Conservation (phyloP, 257 asterid genomes). For the Galeopsis tetrahit region DNA sequence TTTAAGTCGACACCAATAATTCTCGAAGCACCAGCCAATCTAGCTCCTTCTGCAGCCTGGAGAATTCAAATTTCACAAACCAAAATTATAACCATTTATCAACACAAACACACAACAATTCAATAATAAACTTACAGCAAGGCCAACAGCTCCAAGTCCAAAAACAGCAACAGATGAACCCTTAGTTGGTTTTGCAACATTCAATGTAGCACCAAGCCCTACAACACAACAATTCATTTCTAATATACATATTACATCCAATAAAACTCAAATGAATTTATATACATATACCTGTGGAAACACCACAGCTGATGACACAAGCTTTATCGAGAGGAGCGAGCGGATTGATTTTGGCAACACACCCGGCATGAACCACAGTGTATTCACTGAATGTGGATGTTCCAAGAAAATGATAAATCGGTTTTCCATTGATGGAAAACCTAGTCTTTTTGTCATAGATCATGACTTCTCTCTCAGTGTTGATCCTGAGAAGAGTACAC, state of each 20-base stretch:
- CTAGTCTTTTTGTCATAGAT: slow-evolving; percentile 58
- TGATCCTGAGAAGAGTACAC: slow-evolving; percentile 84
- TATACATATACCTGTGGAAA: slow-evolving; percentile 64
- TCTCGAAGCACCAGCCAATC: slow-evolving; percentile 86
- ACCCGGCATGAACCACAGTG: slow-evolving; percentile 83
- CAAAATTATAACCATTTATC: no score
- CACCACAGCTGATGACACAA: slow-evolving; percentile 80
- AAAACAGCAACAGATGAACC: slow-evolving; percentile 74
- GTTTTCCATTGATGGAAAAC: slow-evolving; percentile 74
- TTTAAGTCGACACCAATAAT: slow-evolving; percentile 70
- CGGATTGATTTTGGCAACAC: slow-evolving; percentile 75
- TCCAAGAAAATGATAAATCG: slow-evolving; percentile 77
- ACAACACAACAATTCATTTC: not conserved
- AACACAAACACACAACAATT: not conserved
- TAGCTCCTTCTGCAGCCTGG: slow-evolving; percentile 87
- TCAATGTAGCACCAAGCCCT: slow-evolving; percentile 90
- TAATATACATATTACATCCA: slow-evolving; percentile 9
- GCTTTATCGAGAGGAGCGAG: slow-evolving; percentile 83
- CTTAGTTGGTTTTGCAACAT: slow-evolving; percentile 74
- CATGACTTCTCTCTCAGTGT: slow-evolving; percentile 77
- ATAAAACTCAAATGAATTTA: not conserved
- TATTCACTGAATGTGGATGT: slow-evolving; percentile 80
- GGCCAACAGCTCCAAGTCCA: slow-evolving; percentile 83
- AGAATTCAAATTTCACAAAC: not conserved
- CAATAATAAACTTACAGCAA: slow-evolving; percentile 53